A percentile compares a stretch with the other conserved stretches of the same genome.
phyloP scores from a whole-genome alignment of 208 protist species.

The Trypanosoma conorhini region DNA sequence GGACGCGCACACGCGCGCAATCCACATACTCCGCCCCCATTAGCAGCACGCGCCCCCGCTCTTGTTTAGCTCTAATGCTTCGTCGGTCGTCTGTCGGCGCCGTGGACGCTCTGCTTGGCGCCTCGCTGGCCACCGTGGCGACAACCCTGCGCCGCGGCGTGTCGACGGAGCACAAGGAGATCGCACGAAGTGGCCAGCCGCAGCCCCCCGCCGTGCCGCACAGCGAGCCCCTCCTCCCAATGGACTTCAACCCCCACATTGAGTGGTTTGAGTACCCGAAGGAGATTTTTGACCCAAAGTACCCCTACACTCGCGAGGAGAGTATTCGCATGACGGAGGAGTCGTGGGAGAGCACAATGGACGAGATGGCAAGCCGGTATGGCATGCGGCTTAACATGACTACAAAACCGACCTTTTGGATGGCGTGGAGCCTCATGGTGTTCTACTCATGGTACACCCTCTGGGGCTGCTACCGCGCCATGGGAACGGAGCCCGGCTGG shows the following conservation, averaged over 20 bases:
- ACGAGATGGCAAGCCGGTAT: slow-evolving; percentile 90
- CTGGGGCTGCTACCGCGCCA: slow-evolving; percentile 88
- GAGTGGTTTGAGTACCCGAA: slow-evolving; percentile 93
- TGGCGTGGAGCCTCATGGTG: slow-evolving; percentile 82
- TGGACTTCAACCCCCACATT: slow-evolving; percentile 93
- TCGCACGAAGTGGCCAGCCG: slow-evolving; percentile 36
- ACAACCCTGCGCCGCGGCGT: slow-evolving; percentile 26
- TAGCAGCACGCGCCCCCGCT: neutral
- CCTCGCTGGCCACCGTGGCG: neutral
- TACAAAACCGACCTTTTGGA: slow-evolving; percentile 84
- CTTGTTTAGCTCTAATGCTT: neutral
- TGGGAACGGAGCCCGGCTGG: slow-evolving; percentile 85
- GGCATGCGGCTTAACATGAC: slow-evolving; percentile 88
- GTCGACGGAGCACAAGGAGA: slow-evolving; percentile 59
- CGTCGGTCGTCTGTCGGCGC: neutral
- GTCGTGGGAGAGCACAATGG: slow-evolving; percentile 87
- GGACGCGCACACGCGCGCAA: neutral
- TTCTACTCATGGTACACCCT: slow-evolving; percentile 90
- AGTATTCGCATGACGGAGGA: slow-evolving; percentile 91
- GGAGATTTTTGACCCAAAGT: slow-evolving; percentile 89
- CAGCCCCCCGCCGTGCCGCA: slow-evolving; percentile 68
- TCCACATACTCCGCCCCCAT: neutral
- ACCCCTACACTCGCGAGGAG: slow-evolving; percentile 89
- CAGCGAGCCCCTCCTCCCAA: slow-evolving; percentile 83
- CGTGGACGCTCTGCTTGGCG: slow-evolving; percentile 1